Evolutionary conservation across 495 filamentous ascomycete genomes (phyloP).

Genomic region (Aspergillus nidulans): DNA sequence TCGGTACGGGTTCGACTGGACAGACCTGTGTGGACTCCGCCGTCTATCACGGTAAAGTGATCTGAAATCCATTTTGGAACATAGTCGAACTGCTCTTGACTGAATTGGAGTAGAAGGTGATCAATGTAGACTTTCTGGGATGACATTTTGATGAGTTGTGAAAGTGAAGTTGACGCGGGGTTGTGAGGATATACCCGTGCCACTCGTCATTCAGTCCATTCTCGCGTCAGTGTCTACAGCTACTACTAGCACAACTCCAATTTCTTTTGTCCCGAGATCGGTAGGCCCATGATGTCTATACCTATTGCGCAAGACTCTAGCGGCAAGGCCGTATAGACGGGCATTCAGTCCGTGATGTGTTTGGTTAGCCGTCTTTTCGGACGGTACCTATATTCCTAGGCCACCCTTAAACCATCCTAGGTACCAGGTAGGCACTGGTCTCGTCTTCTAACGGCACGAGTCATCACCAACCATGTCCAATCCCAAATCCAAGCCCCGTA

Average conservation of each 20-base stretch:
- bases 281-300: background rate
- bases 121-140: slow-evolving; percentile 14
- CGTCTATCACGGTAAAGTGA: slow-evolving; percentile 9
- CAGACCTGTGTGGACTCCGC: slow-evolving; percentile 7
- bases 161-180: background rate
- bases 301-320: too few species aligned
- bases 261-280: background rate
- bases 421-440: too few species aligned
- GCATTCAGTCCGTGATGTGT: background rate
- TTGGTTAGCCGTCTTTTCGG: background rate
- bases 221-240: background rate
- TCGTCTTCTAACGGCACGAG: too few species aligned
- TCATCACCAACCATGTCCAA: background rate
- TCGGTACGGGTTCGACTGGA: background rate
- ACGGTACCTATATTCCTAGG: background rate
- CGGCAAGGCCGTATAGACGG: background rate
- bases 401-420: background rate
- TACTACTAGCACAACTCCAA: background rate
- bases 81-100: slow-evolving; percentile 3
- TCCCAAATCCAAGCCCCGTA: slow-evolving; percentile 34
- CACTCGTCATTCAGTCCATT: background rate
- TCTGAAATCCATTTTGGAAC: slow-evolving; percentile 6
- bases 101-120: slow-evolving; percentile 10
- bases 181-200: background rate
- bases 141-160: background rate